phyloP scores from a whole-genome alignment of 2,329 filamentous ascomycete species.

The Elsinoe ampelina region DNA sequence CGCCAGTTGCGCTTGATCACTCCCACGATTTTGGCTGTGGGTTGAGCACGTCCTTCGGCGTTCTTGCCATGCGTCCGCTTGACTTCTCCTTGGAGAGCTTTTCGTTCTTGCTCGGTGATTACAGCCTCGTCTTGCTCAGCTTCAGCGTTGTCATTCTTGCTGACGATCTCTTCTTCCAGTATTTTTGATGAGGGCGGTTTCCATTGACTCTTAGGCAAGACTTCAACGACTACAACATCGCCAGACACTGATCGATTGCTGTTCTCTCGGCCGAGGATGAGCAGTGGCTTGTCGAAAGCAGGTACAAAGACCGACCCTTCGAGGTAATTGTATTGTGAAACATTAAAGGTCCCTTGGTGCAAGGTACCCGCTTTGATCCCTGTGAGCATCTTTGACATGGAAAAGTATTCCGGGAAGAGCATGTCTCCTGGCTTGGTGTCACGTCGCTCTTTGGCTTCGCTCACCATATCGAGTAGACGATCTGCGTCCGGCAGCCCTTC shows the following conservation, averaged over 20 bases:
- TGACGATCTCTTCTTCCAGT: constrained; percentile 84
- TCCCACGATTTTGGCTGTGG: constrained; percentile 85
- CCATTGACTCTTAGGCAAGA: constrained; percentile 92
- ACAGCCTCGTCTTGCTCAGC: constrained; percentile 61
- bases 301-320: constrained; percentile 87
- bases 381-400: constrained; percentile 86
- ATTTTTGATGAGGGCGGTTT: constrained; percentile 93
- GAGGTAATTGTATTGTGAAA: constrained; percentile 95
- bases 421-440: constrained; percentile 57
- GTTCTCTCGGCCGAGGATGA: constrained; percentile 86
- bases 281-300: constrained; percentile 77
- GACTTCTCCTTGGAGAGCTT: constrained; percentile 82
- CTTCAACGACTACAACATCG: constrained; percentile 85
- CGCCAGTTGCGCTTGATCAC: constrained; percentile 94
- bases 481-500: constrained; percentile 73
- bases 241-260: constrained; percentile 91
- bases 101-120: constrained; percentile 80
- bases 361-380: constrained; percentile 79
- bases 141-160: constrained; percentile 89
- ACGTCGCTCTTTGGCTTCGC: constrained; percentile 61
- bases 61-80: constrained; percentile 71
- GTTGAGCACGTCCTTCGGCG: constrained; percentile 70
- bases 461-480: constrained; percentile 85
- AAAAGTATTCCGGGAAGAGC: constrained; percentile 83
- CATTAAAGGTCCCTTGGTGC: constrained; percentile 91